Base-by-base conservation (phyloP, 202 grass and related monocot species). In the Eragrostis tef region DNA sequence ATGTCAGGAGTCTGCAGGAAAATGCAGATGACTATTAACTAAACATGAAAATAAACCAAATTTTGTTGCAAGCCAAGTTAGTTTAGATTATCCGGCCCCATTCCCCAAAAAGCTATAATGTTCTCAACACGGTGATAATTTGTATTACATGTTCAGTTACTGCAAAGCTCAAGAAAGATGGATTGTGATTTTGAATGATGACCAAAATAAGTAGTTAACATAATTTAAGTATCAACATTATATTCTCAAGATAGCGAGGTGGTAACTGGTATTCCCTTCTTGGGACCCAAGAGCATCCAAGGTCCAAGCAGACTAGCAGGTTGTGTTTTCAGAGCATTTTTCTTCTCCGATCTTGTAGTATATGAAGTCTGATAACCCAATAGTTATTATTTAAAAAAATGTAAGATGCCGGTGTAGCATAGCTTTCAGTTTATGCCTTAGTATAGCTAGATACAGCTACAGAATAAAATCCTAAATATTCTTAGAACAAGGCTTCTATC, bases 391-490 rank as follows among this genome's bases (percentile, higher is more conserved):
- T 42, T 10, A 19, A 13, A 20, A n/a, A 14, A 20, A 58, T 4
- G 3, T 9, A 57, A 57, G 19, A 57, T 11, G 9, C 15, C 6
- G 2, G 42, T 36, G 10, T 41, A 19, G 27, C 46, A 17, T 7
- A 73, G 26, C 52, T 81, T 73, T 68, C 52, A 0, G 9, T 61
- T 82, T 84, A 36, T 58, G 82, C 13, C 21, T 56, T 70, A 39
- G 4, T 47, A 50, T 44, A 64, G 27, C 60, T 21, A 2, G 59
- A 77, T 25, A 64, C 29, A 64, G 29, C 9, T 50, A 50, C 34
- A 1, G 1, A 50, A 45, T 76, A 59, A 48, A 67, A 13, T 17
- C 5, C 2, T 36, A 34, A 11, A 16, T 75, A 73, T 67, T 53
- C 5, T 53, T n/a, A 7, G 5, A 53, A 53, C 50, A 53, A 53